These are phyloP conservation scores for Pseudogymnoascus sp. DNA, from an alignment of 2,329 filamentous ascomycete species.

Conservation along the genomic window DNA sequence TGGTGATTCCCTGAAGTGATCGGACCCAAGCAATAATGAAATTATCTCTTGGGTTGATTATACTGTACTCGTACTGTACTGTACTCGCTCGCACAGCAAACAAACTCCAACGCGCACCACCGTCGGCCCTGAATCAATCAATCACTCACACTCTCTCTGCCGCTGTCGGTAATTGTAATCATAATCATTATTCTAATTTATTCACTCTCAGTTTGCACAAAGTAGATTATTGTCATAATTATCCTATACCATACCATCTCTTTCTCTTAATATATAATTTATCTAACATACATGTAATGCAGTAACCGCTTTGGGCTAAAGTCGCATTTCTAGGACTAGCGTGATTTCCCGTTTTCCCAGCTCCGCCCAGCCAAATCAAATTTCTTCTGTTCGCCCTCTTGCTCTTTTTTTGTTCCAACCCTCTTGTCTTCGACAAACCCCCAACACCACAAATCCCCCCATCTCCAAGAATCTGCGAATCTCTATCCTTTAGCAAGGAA, in stretches of 20 bases:
- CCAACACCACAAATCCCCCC: not conserved
- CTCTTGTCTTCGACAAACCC: slow-evolving; percentile 8
- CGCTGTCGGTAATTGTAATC: not conserved
- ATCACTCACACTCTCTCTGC: too few relatives aligned
- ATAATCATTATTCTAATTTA: not conserved
- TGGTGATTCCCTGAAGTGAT: not conserved
- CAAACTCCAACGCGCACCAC: too few relatives aligned
- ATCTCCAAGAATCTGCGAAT: slow-evolving; percentile 5
- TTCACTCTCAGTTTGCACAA: not conserved
- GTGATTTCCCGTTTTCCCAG: slow-evolving; percentile 9
- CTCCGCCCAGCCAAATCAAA: slow-evolving; percentile 8
- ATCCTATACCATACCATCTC: not conserved
- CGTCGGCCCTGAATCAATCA: too few relatives aligned
- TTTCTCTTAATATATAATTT: not conserved
- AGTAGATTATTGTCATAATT: not conserved
- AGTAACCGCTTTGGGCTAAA: slow-evolving; percentile 3
- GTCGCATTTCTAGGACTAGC: not conserved
- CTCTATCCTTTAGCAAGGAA: slow-evolving; percentile 9
- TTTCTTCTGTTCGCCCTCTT: slow-evolving; percentile 9
- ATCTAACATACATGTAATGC: slow-evolving; percentile 1
- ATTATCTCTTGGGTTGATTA: not conserved
- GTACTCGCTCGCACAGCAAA: not conserved
- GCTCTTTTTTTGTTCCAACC: slow-evolving; percentile 6
- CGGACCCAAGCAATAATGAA: not conserved
- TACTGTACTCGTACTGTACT: not conserved